Evolutionary conservation across 441 rosid genomes (phyloP).

Genomic region (Breynia disticha): DNA sequence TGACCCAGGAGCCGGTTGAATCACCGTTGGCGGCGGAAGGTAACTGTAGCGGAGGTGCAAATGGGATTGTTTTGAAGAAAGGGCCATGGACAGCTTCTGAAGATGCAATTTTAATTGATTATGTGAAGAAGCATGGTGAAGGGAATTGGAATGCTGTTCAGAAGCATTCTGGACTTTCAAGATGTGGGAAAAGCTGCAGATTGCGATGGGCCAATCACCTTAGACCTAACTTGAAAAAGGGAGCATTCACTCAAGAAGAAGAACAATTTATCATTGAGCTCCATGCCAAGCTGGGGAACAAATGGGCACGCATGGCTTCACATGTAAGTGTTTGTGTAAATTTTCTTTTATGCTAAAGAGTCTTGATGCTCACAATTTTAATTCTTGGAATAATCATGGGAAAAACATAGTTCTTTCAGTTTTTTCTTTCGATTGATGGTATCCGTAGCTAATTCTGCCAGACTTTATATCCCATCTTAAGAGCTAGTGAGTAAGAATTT

Average conservation of each 20-base stretch:
- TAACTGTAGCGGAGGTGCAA: constrained; percentile 33
- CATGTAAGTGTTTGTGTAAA: constrained; percentile 47
- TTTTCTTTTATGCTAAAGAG: background rate
- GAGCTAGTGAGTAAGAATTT: too few species aligned
- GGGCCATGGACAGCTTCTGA: constrained; percentile 97
- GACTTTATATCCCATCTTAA: too few species aligned
- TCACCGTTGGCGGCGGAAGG: constrained; percentile 43
- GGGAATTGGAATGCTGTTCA: constrained; percentile 99
- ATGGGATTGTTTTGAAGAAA: constrained; percentile 58
- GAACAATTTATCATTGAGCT: constrained; percentile 78
- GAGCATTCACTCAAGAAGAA: constrained; percentile 89
- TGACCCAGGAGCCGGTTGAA: constrained; percentile 40
- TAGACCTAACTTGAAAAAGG: constrained; percentile 95
- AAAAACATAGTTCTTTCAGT: too few species aligned
- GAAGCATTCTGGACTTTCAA: constrained; percentile 71
- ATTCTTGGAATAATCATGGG: background rate
- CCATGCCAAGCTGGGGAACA: constrained; percentile 93
- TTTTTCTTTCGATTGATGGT: too few species aligned
- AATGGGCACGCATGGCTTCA: constrained; percentile 99
- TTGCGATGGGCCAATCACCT: constrained; percentile 96
- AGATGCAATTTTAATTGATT: constrained; percentile 76
- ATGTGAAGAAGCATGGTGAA: constrained; percentile 90
- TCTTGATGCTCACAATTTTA: background rate
- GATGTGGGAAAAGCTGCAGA: constrained; percentile 98
- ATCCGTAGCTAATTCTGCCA: too few species aligned